These are phyloP conservation scores for Aspergillus sclerotialis DNA, from an alignment of 2,329 filamentous ascomycete species.

Conservation along the genomic window DNA sequence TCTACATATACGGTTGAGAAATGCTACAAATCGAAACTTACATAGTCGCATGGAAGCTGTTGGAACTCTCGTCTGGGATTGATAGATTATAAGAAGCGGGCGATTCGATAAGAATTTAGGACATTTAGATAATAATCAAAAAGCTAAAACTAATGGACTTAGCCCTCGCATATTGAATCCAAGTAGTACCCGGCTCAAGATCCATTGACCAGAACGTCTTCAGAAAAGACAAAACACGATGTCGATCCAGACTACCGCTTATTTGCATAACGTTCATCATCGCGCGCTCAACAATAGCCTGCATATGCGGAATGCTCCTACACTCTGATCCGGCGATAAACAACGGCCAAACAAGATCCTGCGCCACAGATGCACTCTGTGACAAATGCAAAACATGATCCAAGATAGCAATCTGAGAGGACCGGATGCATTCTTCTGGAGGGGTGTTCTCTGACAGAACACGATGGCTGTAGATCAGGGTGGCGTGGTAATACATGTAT, in stretches of 20 bases:
- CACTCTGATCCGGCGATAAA: conserved; percentile 13
- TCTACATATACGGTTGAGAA: too few relatives aligned
- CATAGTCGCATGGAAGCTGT: too few relatives aligned
- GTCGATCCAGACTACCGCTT: conserved; percentile 7
- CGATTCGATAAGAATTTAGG: too few relatives aligned
- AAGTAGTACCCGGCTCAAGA: too few relatives aligned
- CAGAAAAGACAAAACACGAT: conserved; percentile 8
- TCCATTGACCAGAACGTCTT: conserved; percentile 5
- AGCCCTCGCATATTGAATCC: too few relatives aligned
- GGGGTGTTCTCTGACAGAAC: conserved; percentile 10
- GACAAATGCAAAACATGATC: conserved; percentile 1
- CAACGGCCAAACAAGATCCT: conserved; percentile 12
- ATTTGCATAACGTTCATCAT: conserved; percentile 7
- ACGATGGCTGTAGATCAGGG: conserved; percentile 17
- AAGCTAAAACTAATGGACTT: too few relatives aligned
- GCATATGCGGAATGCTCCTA: not conserved
- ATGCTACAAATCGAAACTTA: too few relatives aligned
- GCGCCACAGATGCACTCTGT: conserved; percentile 3
- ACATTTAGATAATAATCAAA: too few relatives aligned
- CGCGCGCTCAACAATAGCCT: conserved; percentile 4
- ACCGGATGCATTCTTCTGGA: not conserved
- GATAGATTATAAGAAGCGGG: too few relatives aligned
- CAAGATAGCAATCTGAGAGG: conserved; percentile 4
- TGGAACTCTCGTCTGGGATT: too few relatives aligned
- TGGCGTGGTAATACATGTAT: conserved; percentile 20